Evolutionary conservation across 2,329 filamentous ascomycete species (phyloP), one percentile per base, ranked within the genome.

Genomic region (Arthrobotrys sinensis): DNA sequence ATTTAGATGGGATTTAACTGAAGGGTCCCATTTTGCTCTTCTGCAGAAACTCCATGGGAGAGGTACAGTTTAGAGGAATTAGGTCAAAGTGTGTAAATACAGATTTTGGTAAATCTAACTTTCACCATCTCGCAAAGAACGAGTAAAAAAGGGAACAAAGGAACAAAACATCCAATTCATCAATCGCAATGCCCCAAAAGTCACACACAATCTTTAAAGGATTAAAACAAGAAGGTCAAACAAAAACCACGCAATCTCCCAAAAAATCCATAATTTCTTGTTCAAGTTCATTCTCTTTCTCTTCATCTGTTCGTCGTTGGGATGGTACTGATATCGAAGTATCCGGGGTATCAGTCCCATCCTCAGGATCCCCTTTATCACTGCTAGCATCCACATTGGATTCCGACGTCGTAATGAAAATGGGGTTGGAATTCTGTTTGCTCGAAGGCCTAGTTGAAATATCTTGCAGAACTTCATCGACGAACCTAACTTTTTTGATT

Each of bases 241-340:
- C 66, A 53, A 79, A 76, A 63, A 69, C 46, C 8, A 80, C 78
- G 60, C 78, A 80, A 48, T 80, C 78, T 14, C 78, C 78, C 10
- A 80, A 60, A 66, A 80, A 77, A 36, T 80, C 78, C 53, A 80
- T 63, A 45, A 80, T 24, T 14, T 72, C 71, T 16, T 67, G 57
- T 38, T 71, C 67, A 4, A 78, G 14, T 2, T 38, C n/a, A 57
- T 68, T 72, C 24, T 72, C 67, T 19, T 78, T 64, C 4, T 53
- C 50, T 12, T 34, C 62, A 12, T 63, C 50, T 8, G 24, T 6
- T 3, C 36, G 43, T 28, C 6, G 10, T 19, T 5, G 36, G 4
- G 57, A 21, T 16, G 43, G 2, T 12, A 53, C 11, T 19, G 8
- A 43, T 16, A 68, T 36, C 11, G 34, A 40, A 10, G 62, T 53